Evolutionary conservation across 495 filamentous ascomycete species (phyloP).

Genomic region (Xylaria longipes): DNA sequence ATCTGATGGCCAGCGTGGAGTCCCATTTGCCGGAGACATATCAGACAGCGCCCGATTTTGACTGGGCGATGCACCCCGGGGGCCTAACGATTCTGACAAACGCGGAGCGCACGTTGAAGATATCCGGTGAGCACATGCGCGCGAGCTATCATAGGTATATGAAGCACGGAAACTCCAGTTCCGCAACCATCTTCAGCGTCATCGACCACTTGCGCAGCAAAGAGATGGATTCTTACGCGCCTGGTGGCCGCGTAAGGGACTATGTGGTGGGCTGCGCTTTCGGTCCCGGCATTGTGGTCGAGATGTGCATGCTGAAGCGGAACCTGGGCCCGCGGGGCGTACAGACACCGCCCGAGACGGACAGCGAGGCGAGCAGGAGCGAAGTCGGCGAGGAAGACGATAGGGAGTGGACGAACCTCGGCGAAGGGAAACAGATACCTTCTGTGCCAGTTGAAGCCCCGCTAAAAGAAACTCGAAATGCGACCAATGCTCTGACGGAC

Average conservation of each 20-base stretch:
- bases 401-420: constrained; percentile 32
- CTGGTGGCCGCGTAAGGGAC: constrained; percentile 52
- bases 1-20: constrained; percentile 51
- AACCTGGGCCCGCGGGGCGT: constrained; percentile 36
- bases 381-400: constrained; percentile 43
- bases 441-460: constrained; percentile 5
- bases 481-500: constrained; percentile 20
- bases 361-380: constrained; percentile 50
- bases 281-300: constrained; percentile 67
- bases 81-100: constrained; percentile 68
- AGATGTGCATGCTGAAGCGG: constrained; percentile 66
- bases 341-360: constrained; percentile 55
- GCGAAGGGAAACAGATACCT: constrained; percentile 31
- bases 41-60: constrained; percentile 57
- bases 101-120: constrained; percentile 58
- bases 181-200: constrained; percentile 66
- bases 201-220: constrained; percentile 63
- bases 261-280: constrained; percentile 69
- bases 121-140: constrained; percentile 64
- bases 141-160: constrained; percentile 69
- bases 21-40: constrained; percentile 47
- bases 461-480: constrained; percentile 26
- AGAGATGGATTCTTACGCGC: constrained; percentile 60
- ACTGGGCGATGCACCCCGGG: constrained; percentile 74
- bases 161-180: constrained; percentile 67